Evolutionary conservation across 164 flowering plant genomes (phyloP).

Genomic region (Liriodendron chinense): DNA sequence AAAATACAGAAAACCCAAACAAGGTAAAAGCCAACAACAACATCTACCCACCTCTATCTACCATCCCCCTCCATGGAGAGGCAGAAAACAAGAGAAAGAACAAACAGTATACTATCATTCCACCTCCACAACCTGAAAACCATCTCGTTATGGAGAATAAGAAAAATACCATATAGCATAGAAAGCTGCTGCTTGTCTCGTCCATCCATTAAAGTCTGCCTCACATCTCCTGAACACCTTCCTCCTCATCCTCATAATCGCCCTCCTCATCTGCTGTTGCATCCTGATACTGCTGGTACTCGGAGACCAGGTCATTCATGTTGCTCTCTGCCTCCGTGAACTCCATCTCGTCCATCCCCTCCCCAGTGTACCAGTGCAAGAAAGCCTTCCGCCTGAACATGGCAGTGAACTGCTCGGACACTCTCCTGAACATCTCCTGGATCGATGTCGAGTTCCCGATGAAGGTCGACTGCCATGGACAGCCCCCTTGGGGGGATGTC

Average conservation of each 20-base stretch:
- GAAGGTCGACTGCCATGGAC: slow-evolving; percentile 47
- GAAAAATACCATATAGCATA: background rate
- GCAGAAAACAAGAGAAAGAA: no score
- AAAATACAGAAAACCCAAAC: background rate
- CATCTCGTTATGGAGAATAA: background rate
- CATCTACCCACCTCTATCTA: background rate
- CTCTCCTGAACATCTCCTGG: slow-evolving; percentile 64
- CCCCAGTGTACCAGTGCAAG: slow-evolving; percentile 69
- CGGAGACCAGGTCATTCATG: slow-evolving; percentile 64
- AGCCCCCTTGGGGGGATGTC: slow-evolving; percentile 52
- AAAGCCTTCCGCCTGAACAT: slow-evolving; percentile 68
- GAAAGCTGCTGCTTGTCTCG: background rate
- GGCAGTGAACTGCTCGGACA: slow-evolving; percentile 64
- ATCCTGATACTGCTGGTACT: slow-evolving; percentile 73
- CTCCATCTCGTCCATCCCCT: slow-evolving; percentile 74
- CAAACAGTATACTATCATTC: no score
- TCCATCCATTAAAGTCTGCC: background rate
- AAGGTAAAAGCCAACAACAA: background rate
- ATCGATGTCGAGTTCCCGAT: slow-evolving; percentile 60
- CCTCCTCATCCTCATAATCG: slow-evolving; percentile 51
- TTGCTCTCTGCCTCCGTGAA: slow-evolving; percentile 68
- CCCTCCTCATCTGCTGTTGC: slow-evolving; percentile 68
- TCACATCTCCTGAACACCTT: slow-evolving; percentile 15
- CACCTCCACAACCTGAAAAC: background rate
- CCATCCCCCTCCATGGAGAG: no score